Base-by-base conservation (phyloP, 371 early-diverging fungal genomes). In the Massospora cicadina region DNA sequence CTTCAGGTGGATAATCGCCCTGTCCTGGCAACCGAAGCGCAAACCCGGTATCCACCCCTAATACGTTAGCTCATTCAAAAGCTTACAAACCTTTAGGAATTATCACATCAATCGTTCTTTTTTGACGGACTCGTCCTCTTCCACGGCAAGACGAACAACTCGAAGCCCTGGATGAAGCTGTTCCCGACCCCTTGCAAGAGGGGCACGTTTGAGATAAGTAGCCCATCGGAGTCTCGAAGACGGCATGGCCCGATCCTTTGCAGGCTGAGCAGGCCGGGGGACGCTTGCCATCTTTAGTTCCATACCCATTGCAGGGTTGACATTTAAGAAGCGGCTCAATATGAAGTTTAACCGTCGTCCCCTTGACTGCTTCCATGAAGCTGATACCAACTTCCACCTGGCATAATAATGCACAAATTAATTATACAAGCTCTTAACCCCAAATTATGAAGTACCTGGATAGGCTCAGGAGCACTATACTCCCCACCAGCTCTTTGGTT, bases 331-430 rank as follows among this genome's bases (percentile, higher is more conserved):
- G 76, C 13, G 80, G 76, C 33, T 79, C 74, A 33, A 87, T 81
- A 28, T 71, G 72, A 26, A 94, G 73, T 13, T 70, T 68, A 67
- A 81, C 85, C 32, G 76, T 77, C 0, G 81, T 64, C 26, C 96
- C 96, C 59, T 83, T 84, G 27, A 84, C 88, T 2, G 93, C 91
- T 28, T 93, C 92, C 91, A 91, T 89, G 68, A 94, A 95, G 2
- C 82, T 64, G 24, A 95, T 75, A 13, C 74, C 74, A 68, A 86
- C 66, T 10, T 73, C 73, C 2, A 72, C 67, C 75, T 79, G 69
- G 29, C 33, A 24, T 64, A 5, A 61, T 53, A n/a, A n/a, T n/a
- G n/a, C n/a, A n/a, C n/a, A n/a, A n/a, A n/a, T n/a, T n/a, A n/a
- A n/a, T n/a, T n/a, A n/a, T n/a, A n/a, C n/a, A n/a, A n/a, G n/a